Evolutionary conservation across 306 rosid species (phyloP).

Genomic region (Hippophae rhamnoides): DNA sequence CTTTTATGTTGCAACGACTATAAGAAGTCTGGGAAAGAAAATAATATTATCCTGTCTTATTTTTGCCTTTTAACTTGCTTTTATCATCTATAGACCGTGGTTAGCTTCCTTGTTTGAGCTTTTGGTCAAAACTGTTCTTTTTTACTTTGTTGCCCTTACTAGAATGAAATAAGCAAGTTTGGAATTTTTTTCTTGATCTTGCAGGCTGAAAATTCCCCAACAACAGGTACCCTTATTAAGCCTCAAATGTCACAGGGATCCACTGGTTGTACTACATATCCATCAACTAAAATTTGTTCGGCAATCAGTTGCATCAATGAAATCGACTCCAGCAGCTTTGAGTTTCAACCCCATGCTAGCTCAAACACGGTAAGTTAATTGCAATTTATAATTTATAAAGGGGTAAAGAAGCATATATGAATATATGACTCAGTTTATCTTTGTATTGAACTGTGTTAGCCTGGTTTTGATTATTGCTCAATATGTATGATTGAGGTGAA

Average conservation of each 20-base stretch:
- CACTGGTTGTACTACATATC: conserved; percentile 38
- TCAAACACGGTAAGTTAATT: conserved; percentile 54
- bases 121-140: neutral
- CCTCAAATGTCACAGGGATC: conserved; percentile 46
- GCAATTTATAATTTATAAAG: neutral
- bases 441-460: too few relatives aligned
- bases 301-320: conserved; percentile 32
- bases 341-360: conserved; percentile 51
- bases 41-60: neutral
- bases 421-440: too few relatives aligned
- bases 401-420: too few relatives aligned
- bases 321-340: conserved; percentile 57
- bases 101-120: neutral
- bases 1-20: too few relatives aligned
- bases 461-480: too few relatives aligned
- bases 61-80: conserved; percentile 11
- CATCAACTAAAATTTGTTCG: conserved; percentile 40
- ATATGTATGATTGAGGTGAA: too few relatives aligned
- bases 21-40: too few relatives aligned
- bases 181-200: conserved; percentile 18
- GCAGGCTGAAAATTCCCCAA: conserved; percentile 97
- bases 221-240: conserved; percentile 76
- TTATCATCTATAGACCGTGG: neutral
- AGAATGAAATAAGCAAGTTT: conserved; percentile 5
- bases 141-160: conserved; percentile 11